These are phyloP conservation scores for Carex scoparia DNA, from an alignment of 176 grass and related monocot genomes.

Conservation along the genomic window DNA sequence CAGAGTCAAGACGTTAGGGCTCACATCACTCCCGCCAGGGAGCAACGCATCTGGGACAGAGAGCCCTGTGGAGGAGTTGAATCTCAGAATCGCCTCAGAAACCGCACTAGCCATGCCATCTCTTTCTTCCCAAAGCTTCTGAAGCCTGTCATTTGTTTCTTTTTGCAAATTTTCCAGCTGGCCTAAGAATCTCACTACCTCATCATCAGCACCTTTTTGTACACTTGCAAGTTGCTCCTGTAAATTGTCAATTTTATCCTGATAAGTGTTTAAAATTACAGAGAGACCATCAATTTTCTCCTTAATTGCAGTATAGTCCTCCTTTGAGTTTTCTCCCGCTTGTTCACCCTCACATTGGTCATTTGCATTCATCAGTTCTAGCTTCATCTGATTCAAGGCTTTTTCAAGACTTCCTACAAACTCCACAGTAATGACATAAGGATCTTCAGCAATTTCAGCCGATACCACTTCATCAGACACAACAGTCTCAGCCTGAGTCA, in stretches of 20 bases:
- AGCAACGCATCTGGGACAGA: constrained; percentile 33
- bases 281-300: constrained; percentile 62
- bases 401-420: constrained; percentile 49
- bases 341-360: constrained; percentile 39
- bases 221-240: constrained; percentile 43
- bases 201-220: constrained; percentile 47
- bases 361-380: constrained; percentile 30
- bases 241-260: constrained; percentile 47
- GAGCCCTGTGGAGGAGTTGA: constrained; percentile 31
- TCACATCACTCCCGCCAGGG: constrained; percentile 28
- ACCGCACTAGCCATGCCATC: constrained; percentile 37
- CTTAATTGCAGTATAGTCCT: constrained; percentile 31
- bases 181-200: constrained; percentile 37
- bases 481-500: constrained; percentile 44
- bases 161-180: constrained; percentile 70
- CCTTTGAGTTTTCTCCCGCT: constrained; percentile 38
- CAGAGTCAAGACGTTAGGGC: constrained; percentile 32
- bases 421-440: constrained; percentile 43
- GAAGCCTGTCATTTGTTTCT: constrained; percentile 41
- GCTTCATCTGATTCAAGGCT: constrained; percentile 48
- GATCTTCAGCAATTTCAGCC: constrained; percentile 35
- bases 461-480: constrained; percentile 43
- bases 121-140: constrained; percentile 49
- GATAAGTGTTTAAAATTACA: constrained; percentile 49
- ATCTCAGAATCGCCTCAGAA: constrained; percentile 38